Percentiles rank a stretch among this genome's conserved stretches.
These are phyloP conservation scores for Botrytis galanthina DNA, from an alignment of 2,329 filamentous ascomycete species.

Conservation along the genomic window DNA sequence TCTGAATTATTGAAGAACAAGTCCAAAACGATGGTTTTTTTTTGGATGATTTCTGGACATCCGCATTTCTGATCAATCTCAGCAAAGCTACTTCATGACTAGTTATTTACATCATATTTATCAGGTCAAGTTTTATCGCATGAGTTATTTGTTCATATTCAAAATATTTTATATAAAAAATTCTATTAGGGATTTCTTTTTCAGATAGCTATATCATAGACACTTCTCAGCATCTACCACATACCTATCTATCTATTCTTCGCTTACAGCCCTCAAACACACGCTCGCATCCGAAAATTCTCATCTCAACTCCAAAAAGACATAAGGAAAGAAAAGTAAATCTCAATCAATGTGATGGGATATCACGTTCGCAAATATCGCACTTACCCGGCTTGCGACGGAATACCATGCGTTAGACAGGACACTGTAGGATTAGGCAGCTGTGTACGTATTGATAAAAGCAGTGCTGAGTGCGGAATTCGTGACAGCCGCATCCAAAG, in stretches of 20 bases:
- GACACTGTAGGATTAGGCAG: background rate
- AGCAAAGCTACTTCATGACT: accelerated
- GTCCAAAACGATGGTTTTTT: background rate
- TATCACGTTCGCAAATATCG: background rate
- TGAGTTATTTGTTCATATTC: too few species aligned
- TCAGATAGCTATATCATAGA: background rate
- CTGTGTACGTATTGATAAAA: background rate
- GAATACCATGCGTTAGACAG: background rate
- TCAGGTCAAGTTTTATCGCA: accelerated
- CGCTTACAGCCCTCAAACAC: background rate
- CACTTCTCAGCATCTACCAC: background rate
- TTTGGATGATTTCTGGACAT: accelerated
- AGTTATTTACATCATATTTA: background rate
- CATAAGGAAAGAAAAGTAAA: background rate
- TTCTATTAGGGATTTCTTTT: too few species aligned
- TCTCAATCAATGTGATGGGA: background rate
- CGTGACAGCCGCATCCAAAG: background rate
- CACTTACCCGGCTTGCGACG: background rate
- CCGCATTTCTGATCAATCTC: background rate
- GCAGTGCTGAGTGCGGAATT: too few species aligned
- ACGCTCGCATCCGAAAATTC: background rate
- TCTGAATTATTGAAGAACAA: background rate
- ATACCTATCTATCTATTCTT: background rate
- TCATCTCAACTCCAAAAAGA: background rate
- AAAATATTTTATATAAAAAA: background rate